Percentiles rank a stretch among this genome's conserved stretches.
phyloP scores from a whole-genome alignment of 2,329 filamentous ascomycete species.

The Fusarium tupiense region DNA sequence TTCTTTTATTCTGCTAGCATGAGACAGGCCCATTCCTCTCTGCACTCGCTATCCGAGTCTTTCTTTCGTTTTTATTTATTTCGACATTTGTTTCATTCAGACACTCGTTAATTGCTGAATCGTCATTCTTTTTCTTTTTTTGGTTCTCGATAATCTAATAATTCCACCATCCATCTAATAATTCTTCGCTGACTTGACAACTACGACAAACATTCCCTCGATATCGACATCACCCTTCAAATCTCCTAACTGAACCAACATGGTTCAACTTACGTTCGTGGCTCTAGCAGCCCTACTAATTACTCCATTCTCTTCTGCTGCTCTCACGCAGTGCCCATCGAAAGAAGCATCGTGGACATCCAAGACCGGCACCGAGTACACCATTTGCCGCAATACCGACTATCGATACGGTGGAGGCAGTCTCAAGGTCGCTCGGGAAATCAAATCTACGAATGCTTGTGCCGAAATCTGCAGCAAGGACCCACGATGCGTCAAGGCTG shows the following conservation, averaged over 20 bases:
- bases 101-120: constrained; percentile 4
- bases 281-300: constrained; percentile 28
- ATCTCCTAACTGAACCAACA: background rate
- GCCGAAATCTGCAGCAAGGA: constrained; percentile 33
- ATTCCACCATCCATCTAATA: background rate
- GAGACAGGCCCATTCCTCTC: constrained; percentile 16
- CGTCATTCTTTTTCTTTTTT: background rate
- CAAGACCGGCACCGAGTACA: constrained; percentile 2
- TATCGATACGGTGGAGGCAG: constrained; percentile 20
- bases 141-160: background rate
- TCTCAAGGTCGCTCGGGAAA: constrained; percentile 11
- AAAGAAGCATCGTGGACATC: constrained; percentile 23
- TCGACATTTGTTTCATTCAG: constrained; percentile 2
- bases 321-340: constrained; percentile 20
- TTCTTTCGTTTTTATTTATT: constrained; percentile 2
- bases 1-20: background rate
- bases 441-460: constrained; percentile 18
- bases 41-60: constrained; percentile 11
- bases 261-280: constrained; percentile 19
- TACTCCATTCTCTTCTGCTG: constrained; percentile 17
- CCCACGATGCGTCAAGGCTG: constrained; percentile 26
- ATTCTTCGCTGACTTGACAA: background rate
- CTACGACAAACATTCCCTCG: background rate
- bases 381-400: constrained; percentile 27
- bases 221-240: background rate